These are phyloP conservation scores for Scedosporium minutisporum DNA, from an alignment of 2,329 filamentous ascomycete species.

Conservation along the genomic window DNA sequence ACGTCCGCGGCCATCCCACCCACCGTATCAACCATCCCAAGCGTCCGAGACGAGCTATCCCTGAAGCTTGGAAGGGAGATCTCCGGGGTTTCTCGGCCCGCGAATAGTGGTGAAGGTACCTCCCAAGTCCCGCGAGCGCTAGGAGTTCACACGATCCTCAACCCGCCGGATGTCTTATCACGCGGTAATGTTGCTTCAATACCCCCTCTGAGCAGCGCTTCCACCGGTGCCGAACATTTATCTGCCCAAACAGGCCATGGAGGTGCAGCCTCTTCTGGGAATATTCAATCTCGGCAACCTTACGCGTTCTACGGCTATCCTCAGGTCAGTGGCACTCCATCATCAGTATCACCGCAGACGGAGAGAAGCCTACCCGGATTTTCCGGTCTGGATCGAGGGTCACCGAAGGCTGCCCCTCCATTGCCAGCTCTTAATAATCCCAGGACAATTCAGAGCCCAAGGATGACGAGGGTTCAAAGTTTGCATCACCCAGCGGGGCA, in stretches of 20 bases:
- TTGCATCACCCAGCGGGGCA: not conserved
- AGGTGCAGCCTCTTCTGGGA: not conserved
- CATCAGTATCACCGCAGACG: not conserved
- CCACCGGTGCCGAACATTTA: not conserved
- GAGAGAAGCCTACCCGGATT: not conserved
- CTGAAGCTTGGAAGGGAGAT: not conserved
- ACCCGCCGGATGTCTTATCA: not conserved
- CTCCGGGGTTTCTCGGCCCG: not conserved
- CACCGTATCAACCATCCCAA: not conserved
- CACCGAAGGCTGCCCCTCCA: not conserved
- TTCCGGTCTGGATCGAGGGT: not conserved
- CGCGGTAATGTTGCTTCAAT: not conserved
- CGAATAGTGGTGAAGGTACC: not conserved
- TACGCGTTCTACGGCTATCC: not conserved
- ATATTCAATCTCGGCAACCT: not conserved
- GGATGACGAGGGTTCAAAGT: not conserved
- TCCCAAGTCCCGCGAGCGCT: not conserved
- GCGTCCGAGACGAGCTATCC: not conserved
- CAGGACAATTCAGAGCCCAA: not conserved
- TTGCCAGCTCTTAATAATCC: constrained; percentile 3
- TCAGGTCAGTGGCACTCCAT: not conserved
- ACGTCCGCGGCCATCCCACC: not conserved
- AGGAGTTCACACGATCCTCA: not conserved
- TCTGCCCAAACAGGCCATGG: not conserved
- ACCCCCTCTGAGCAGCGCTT: not conserved